Evolutionary conservation across 2,329 filamentous ascomycete genomes (phyloP), one percentile per base, ranked within the genome.

Genomic region (Monosporascus sp.): DNA sequence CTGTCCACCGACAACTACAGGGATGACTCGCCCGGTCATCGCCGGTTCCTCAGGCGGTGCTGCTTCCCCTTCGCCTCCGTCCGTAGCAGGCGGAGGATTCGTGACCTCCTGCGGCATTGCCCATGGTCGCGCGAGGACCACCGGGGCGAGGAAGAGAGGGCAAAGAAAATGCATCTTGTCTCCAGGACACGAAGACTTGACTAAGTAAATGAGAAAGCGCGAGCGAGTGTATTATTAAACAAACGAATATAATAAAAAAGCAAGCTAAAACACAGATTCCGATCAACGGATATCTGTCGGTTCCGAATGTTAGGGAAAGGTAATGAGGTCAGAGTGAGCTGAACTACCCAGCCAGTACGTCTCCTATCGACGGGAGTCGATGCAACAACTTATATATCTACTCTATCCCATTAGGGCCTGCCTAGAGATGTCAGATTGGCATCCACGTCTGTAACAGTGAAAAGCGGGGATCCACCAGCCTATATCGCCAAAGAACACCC

Each of bases 1-100:
- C 5, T 63, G 37, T 14, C 70, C 71, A 6, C 71, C 71, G 1
- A 73, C 70, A 1, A 73, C 63, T 6, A 74, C 71, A 2, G 71
- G 65, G 34, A 68, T 61, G 69, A 64, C 58, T 40, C 56, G 58
- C 40, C 59, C 61, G 2, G 59, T 54, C 9, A 38, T 47, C 7
- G 49, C 37, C 9, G 47, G n/a, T 16, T 53, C 54, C 19, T 49
- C 24, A 3, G 41, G 22, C 24, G 43, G 43, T 3, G 47, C 47
- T 34, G 34, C 36, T 19, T 48, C 26, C 45, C n/a, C 20, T 48
- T 43, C 40, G 43, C 17, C n/a, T 27, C 24, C 24, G 17, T 20
- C n/a, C 48, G 20, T 37, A 47, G 47, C 7, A 14, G 41, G 5
- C 16, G 38, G 41, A 48, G 24, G 31, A 20, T 27, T 24, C 51